A percentile compares a stretch with the other conserved stretches of the same genome.
Conservation (phyloP, 768 basidiomycete genomes). For the Agrocybe pediades region DNA sequence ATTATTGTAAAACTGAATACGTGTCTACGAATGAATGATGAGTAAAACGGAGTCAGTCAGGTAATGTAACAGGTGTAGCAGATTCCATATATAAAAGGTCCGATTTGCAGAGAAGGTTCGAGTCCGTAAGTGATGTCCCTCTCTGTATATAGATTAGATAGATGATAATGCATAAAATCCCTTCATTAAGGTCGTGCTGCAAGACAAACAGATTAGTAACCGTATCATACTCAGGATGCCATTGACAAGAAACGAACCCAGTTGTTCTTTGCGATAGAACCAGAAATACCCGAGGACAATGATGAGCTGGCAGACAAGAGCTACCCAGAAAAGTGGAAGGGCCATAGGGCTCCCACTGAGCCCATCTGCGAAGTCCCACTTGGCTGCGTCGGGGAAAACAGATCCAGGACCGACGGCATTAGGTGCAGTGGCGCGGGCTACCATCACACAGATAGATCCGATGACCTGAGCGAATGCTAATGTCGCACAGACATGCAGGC, state of each 20-base stretch:
- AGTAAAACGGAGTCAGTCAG: constrained; percentile 22
- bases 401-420: constrained; percentile 86
- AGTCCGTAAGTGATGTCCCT: constrained; percentile 20
- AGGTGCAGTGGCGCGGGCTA: constrained; percentile 89
- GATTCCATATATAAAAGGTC: constrained; percentile 30
- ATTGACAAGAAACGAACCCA: constrained; percentile 42
- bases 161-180: constrained; percentile 6
- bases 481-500: constrained; percentile 92
- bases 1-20: constrained; percentile 6
- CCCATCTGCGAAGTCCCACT: constrained; percentile 84
- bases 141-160: constrained; percentile 18
- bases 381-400: constrained; percentile 91
- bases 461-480: constrained; percentile 89
- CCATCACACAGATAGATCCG: constrained; percentile 88
- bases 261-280: constrained; percentile 97
- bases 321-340: constrained; percentile 86
- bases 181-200: constrained; percentile 24
- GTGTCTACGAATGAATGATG: constrained; percentile 24
- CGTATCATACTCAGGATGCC: not conserved
- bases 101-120: constrained; percentile 16
- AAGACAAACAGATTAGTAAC: constrained; percentile 5
- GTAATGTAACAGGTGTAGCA: constrained; percentile 29
- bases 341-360: constrained; percentile 80
- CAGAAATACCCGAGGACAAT: constrained; percentile 93
- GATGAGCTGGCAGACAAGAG: constrained; percentile 74